These are phyloP conservation scores for Fusarium nurragi DNA, from an alignment of 2,329 filamentous ascomycete species.

Conservation along the genomic window DNA sequence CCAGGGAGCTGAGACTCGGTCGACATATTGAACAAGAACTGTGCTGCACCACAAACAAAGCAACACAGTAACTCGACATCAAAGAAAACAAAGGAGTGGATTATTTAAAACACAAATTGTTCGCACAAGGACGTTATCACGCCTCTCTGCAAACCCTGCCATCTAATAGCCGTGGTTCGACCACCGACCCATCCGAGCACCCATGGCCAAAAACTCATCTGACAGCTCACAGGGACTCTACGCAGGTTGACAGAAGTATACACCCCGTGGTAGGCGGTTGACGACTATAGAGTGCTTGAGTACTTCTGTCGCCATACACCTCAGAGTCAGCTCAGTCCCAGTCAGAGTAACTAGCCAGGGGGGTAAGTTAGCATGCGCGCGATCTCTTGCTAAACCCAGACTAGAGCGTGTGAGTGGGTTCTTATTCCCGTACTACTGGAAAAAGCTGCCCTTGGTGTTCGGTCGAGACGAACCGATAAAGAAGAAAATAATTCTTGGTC, in stretches of 20 bases:
- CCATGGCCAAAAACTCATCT: background rate
- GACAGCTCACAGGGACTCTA: slow-evolving; percentile 1
- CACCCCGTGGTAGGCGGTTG: too few relatives aligned
- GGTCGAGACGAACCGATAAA: background rate
- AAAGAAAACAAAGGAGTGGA: background rate
- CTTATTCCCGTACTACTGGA: background rate
- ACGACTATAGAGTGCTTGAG: too few relatives aligned
- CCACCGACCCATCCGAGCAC: background rate
- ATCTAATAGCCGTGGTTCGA: background rate
- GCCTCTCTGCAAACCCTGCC: background rate
- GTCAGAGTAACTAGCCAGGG: background rate
- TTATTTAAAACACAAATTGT: slow-evolving; percentile 9
- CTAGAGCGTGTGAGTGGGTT: slow-evolving; percentile 5
- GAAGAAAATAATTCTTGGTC: background rate
- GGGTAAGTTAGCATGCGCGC: background rate
- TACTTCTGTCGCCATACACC: too few relatives aligned
- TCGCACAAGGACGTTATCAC: background rate
- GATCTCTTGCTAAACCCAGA: background rate
- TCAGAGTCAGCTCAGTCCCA: too few relatives aligned
- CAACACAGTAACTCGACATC: background rate
- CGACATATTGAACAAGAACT: slow-evolving; percentile 10
- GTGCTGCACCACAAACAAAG: background rate
- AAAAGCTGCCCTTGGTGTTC: background rate
- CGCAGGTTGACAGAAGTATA: too few relatives aligned
- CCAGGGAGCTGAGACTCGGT: slow-evolving; percentile 36